Evolutionary conservation across 352 stramenopile species (phyloP).

Genomic region (Phytopythium boreale): DNA sequence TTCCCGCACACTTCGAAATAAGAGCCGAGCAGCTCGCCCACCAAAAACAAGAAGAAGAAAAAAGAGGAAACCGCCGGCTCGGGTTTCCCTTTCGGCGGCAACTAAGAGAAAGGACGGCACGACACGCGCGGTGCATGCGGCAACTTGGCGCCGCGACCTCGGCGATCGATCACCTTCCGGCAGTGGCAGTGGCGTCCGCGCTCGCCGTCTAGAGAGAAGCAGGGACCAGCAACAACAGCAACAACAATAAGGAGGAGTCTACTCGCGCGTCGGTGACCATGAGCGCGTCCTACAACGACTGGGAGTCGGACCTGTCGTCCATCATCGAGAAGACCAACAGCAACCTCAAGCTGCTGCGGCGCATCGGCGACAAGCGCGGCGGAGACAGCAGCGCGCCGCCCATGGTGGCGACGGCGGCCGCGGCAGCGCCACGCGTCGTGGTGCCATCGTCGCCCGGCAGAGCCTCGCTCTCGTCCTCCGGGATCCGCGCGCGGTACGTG

Average conservation of each 20-base stretch:
- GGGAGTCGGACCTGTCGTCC: slow-evolving; percentile 80
- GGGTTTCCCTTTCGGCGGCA: background rate
- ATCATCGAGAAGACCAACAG: slow-evolving; percentile 90
- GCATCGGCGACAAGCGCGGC: slow-evolving; percentile 71
- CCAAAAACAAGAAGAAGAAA: no score
- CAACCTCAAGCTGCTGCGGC: slow-evolving; percentile 80
- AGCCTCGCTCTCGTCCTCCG: slow-evolving; percentile 16
- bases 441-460: slow-evolving; percentile 9
- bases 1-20: no score
- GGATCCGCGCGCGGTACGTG: slow-evolving; percentile 12
- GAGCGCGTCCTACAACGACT: slow-evolving; percentile 63
- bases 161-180: background rate
- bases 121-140: no score
- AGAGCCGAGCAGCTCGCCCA: no score
- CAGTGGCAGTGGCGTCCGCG: background rate
- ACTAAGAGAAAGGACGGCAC: background rate
- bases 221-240: background rate
- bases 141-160: background rate
- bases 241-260: background rate
- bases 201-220: background rate
- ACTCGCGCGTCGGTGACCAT: slow-evolving; percentile 22
- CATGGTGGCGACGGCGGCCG: slow-evolving; percentile 16
- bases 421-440: slow-evolving; percentile 15
- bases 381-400: slow-evolving; percentile 28
- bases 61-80: no score